Conservation (phyloP, 2,329 filamentous ascomycete genomes). For the Aureobasidium vineae region DNA sequence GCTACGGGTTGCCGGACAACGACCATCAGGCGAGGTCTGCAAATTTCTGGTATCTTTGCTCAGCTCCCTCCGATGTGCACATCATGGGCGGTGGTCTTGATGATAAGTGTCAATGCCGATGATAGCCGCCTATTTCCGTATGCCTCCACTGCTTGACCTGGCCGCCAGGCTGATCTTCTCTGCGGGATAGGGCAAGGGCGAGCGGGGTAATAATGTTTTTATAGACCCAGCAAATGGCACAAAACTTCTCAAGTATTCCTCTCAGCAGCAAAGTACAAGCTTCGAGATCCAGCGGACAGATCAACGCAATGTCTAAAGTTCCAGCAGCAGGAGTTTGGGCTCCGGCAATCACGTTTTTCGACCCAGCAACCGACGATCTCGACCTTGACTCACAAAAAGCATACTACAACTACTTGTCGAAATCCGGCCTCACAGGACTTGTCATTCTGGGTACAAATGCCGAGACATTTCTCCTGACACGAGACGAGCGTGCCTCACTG, state of each 20-base stretch:
- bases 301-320: neutral
- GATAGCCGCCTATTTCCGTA: neutral
- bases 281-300: neutral
- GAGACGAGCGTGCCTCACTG: conserved; percentile 44
- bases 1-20: neutral
- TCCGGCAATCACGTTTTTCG: conserved; percentile 50
- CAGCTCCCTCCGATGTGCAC: neutral
- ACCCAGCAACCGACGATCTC: conserved; percentile 42
- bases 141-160: neutral
- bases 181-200: conserved; percentile 8
- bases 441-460: conserved; percentile 50
- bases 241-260: neutral
- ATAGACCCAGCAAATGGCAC: neutral
- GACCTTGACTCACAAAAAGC: conserved; percentile 44
- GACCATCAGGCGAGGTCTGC: neutral
- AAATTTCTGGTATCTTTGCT: neutral
- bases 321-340: conserved; percentile 36
- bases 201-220: conserved; percentile 15
- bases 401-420: conserved; percentile 48
- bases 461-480: conserved; percentile 49
- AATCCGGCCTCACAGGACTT: conserved; percentile 46
- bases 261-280: neutral
- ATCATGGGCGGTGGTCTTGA: neutral
- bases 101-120: neutral
- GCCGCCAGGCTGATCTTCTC: neutral